Conservation (phyloP, 2,329 filamentous ascomycete genomes). For the Fusarium lyarnte region DNA sequence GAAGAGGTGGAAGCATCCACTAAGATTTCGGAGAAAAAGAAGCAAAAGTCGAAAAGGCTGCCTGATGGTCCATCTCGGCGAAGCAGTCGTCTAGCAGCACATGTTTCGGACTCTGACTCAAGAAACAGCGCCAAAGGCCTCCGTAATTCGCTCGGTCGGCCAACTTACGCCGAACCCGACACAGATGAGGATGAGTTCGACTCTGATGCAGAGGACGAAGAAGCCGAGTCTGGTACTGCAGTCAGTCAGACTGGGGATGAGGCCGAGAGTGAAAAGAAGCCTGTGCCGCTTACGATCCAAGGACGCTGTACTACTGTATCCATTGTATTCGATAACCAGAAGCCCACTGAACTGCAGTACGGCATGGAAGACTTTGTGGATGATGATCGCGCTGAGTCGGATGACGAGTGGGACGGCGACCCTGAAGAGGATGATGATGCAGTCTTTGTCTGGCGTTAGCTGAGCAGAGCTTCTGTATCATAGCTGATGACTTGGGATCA, state of each 20-base stretch:
- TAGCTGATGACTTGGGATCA: background rate
- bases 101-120: slow-evolving; percentile 40
- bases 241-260: slow-evolving; percentile 11
- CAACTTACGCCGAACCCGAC: slow-evolving; percentile 57
- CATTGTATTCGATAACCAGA: slow-evolving; percentile 79
- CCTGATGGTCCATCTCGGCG: slow-evolving; percentile 48
- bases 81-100: slow-evolving; percentile 50
- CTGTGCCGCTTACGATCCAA: slow-evolving; percentile 67
- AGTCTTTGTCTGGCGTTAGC: slow-evolving; percentile 44
- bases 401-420: slow-evolving; percentile 68
- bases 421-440: slow-evolving; percentile 58
- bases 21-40: slow-evolving; percentile 25
- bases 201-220: slow-evolving; percentile 32
- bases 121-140: slow-evolving; percentile 33
- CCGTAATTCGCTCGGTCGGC: slow-evolving; percentile 31
- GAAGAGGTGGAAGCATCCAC: background rate
- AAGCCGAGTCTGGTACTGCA: background rate
- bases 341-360: slow-evolving; percentile 73
- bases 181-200: slow-evolving; percentile 56
- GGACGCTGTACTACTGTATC: slow-evolving; percentile 77
- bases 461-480: background rate
- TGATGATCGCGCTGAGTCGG: slow-evolving; percentile 63
- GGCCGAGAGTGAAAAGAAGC: slow-evolving; percentile 32
- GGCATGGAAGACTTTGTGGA: slow-evolving; percentile 78
- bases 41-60: slow-evolving; percentile 14